phyloP scores from a whole-genome alignment of 2,329 filamentous ascomycete species.

The Pseudogymnoascus sp. region DNA sequence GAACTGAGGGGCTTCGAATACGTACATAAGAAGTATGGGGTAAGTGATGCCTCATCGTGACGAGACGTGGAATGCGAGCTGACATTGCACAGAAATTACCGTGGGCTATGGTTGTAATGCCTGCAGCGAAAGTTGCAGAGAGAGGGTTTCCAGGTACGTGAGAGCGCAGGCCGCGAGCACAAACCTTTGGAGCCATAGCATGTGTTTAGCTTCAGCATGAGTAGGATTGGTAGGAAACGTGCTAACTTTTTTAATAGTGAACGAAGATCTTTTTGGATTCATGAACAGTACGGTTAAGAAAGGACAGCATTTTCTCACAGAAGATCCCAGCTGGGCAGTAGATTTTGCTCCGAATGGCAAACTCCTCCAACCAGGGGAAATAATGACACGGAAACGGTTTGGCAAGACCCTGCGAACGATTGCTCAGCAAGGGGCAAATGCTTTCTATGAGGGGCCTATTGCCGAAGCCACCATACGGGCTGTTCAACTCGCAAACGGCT shows the following conservation, averaged over 20 bases:
- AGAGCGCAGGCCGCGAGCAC: background rate
- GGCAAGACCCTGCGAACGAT: constrained; percentile 60
- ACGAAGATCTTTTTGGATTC: constrained; percentile 65
- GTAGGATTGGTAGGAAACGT: background rate
- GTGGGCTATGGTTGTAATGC: constrained; percentile 66
- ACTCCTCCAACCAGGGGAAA: constrained; percentile 52
- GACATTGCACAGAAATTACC: constrained; percentile 41
- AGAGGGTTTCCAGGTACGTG: constrained; percentile 54
- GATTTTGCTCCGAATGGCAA: constrained; percentile 63
- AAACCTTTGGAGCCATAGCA: background rate
- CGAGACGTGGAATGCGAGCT: background rate
- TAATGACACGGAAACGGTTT: constrained; percentile 57
- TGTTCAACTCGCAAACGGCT: constrained; percentile 51
- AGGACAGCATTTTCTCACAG: constrained; percentile 50
- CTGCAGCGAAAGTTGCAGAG: constrained; percentile 66
- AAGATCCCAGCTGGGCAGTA: constrained; percentile 56
- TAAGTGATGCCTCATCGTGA: constrained; percentile 25
- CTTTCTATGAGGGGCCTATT: constrained; percentile 56
- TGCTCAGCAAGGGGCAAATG: constrained; percentile 49
- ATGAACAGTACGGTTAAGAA: constrained; percentile 47
- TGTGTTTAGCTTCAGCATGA: background rate
- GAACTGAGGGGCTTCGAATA: constrained; percentile 74
- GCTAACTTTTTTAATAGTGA: constrained; percentile 40
- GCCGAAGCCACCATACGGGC: constrained; percentile 55
- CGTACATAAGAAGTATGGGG: constrained; percentile 66